phyloP scores from a whole-genome alignment of 129 eudicot genomes.

The Chrysanthemum makinoi region DNA sequence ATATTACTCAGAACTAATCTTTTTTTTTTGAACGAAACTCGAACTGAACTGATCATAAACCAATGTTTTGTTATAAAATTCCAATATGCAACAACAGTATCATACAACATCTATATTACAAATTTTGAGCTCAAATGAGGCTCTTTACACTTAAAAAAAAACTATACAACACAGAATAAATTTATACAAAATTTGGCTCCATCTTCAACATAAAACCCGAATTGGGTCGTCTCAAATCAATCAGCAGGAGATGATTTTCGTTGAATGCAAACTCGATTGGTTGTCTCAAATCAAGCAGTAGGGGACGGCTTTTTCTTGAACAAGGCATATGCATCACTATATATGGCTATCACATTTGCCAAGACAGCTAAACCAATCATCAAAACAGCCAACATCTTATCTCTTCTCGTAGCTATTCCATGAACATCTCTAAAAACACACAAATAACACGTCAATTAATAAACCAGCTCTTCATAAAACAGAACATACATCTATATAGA shows the following conservation, averaged over 20 bases:
- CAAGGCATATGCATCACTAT: slow-evolving; percentile 48
- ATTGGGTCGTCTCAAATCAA: background rate
- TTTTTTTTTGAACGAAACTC: no score
- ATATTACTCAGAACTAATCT: no score
- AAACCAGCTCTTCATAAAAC: background rate
- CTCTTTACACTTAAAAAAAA: slow-evolving; percentile 4
- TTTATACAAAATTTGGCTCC: slow-evolving; percentile 21
- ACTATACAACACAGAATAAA: slow-evolving; percentile 16
- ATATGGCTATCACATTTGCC: slow-evolving; percentile 54
- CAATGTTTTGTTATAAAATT: no score
- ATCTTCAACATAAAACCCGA: background rate
- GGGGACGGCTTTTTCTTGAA: slow-evolving; percentile 39
- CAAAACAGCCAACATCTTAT: slow-evolving; percentile 44
- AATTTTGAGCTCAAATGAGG: slow-evolving; percentile 8
- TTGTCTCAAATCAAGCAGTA: slow-evolving; percentile 32
- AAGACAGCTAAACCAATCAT: slow-evolving; percentile 57
- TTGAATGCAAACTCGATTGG: no score
- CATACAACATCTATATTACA: slow-evolving; percentile 24
- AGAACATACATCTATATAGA: background rate
- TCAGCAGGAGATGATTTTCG: no score
- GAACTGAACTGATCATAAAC: no score
- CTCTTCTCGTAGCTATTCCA: slow-evolving; percentile 50
- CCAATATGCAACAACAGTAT: slow-evolving; percentile 4
- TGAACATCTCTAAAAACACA: slow-evolving; percentile 43
- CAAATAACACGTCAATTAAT: background rate